Evolutionary conservation across 805 yeast genomes (phyloP).

Genomic region (Metschnikowia peoriensis): DNA sequence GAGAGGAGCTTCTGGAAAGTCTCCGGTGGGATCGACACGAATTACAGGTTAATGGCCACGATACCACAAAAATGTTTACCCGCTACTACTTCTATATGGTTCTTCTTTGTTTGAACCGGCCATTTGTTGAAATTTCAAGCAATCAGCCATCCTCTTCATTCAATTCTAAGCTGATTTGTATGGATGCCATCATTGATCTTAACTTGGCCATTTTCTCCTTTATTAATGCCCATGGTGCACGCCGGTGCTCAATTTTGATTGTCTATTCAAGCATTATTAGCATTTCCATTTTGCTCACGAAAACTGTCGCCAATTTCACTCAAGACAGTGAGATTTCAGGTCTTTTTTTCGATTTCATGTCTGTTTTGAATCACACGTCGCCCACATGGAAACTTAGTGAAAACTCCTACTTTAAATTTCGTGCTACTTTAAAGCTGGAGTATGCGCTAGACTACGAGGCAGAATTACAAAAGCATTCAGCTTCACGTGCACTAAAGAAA

Average conservation of each 20-base stretch:
- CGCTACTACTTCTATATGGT: constrained; percentile 16
- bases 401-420: constrained; percentile 8
- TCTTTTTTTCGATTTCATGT: constrained; percentile 14
- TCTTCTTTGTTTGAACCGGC: constrained; percentile 14
- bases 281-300: constrained; percentile 8
- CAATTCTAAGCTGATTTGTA: constrained; percentile 6
- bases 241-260: constrained; percentile 12
- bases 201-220: constrained; percentile 10
- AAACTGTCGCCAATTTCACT: background rate
- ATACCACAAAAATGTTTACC: constrained; percentile 12
- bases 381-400: constrained; percentile 14
- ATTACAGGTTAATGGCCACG: constrained; percentile 7
- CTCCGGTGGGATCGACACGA: constrained; percentile 9
- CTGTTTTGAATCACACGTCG: constrained; percentile 8
- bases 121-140: constrained; percentile 10
- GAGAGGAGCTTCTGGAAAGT: constrained; percentile 7
- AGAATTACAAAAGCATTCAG: background rate
- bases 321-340: background rate
- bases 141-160: background rate
- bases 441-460: constrained; percentile 8
- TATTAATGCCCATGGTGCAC: constrained; percentile 10
- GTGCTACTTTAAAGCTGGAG: constrained; percentile 5
- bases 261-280: constrained; percentile 15
- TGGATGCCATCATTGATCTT: constrained; percentile 8
- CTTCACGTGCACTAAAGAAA: background rate